Evolutionary conservation across 768 basidiomycete species (phyloP), one percentile per base, ranked within the genome.

Genomic region (Mycena rosella): DNA sequence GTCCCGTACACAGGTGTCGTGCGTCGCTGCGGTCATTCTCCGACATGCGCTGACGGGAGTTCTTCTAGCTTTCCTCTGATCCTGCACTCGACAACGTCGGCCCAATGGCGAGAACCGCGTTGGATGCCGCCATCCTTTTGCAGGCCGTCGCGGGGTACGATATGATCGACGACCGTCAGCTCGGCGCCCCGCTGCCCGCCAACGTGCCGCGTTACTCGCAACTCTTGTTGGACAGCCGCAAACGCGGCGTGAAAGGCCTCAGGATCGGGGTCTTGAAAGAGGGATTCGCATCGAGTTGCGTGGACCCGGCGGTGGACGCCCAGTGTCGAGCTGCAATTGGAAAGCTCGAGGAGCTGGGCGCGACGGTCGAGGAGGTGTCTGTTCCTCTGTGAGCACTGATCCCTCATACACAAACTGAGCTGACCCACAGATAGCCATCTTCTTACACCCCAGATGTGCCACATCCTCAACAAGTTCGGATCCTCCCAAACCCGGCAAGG

Each of bases 1-100:
- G 60, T 67, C 27, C 69, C 69, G 7, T 70, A 67, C n/a, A 70
- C 69, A 9, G 65, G 69, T 18, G 65, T 70, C n/a, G 56, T 70
- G 54, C 17, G 63, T 32, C 44, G 32, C 13, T 2, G 10, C 15
- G 11, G 24, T 15, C 24, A 5, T 22, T 24, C 14, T 27, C 10
- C 26, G 2, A 42, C 27, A 54, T n/a, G n/a, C 13, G 13, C 45
- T 52, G 24, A 52, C 47, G 55, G 9, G n/a, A 14, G 3, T n/a
- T 40, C 14, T 18, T 55, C 20, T 48, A 68, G 61, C 56, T 68
- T 17, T 68, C 67, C 15, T 63, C 67, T 13, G 61, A 68, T 36
- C 48, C 68, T 10, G 56, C 49, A 15, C 30, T 68, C 13, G 67
- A 70, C 54, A 56, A 30, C 22, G 60, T 65, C n/a, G 69, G 69